These are phyloP conservation scores for Capsicum rhomboideum DNA, from an alignment of 257 asterid species.

Conservation along the genomic window DNA sequence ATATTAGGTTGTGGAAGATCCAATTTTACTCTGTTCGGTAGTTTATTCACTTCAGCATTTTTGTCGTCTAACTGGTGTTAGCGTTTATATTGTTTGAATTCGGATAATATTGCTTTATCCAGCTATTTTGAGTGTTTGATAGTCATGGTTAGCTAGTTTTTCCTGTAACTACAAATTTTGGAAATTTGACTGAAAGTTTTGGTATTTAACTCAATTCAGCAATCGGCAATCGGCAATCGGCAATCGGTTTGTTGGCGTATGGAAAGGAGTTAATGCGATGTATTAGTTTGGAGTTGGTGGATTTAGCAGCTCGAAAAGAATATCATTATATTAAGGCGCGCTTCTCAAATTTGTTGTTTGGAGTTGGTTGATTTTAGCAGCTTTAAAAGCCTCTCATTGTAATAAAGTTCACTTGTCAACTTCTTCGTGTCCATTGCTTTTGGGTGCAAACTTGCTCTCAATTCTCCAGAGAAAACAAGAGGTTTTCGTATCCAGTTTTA, in stretches of 20 bases:
- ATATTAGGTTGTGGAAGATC: background rate
- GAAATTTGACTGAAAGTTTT: slow-evolving; percentile 7
- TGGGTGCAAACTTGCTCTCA: background rate
- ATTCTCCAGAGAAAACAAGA: background rate
- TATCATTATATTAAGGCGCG: background rate
- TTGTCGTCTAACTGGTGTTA: background rate
- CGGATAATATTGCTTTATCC: background rate
- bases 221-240: background rate
- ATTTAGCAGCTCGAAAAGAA: background rate
- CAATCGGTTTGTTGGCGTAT: background rate
- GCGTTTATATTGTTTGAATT: background rate
- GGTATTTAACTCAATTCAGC: background rate
- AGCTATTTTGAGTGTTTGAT: background rate
- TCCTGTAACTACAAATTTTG: background rate
- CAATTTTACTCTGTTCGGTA: background rate
- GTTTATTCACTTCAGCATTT: background rate
- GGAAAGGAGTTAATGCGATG: background rate
- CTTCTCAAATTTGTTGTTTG: background rate
- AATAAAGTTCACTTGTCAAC: background rate
- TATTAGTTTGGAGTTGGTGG: background rate
- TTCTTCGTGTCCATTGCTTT: background rate
- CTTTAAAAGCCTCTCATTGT: background rate
- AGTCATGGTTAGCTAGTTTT: background rate
- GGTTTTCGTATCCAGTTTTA: background rate
- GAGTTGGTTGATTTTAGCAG: background rate